Evolutionary conservation across 352 stramenopile genomes (phyloP).

Genomic region (Phytophthora litchii): DNA sequence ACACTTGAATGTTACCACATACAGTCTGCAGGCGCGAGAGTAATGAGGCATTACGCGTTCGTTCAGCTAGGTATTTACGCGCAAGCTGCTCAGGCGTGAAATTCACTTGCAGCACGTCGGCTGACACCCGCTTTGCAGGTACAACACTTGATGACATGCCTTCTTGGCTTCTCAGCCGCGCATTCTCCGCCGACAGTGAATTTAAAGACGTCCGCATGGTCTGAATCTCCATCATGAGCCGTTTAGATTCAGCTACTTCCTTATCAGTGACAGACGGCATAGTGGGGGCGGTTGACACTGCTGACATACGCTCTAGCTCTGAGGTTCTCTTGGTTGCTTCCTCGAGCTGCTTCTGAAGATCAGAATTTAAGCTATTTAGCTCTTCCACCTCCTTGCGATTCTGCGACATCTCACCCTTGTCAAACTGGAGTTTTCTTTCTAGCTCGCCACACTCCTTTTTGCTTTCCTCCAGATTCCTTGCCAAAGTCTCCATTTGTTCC

Average conservation of each 20-base stretch:
- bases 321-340: constrained; percentile 49
- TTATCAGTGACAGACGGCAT: constrained; percentile 36
- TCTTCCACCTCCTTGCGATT: constrained; percentile 64
- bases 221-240: constrained; percentile 60
- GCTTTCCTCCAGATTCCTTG: constrained; percentile 45
- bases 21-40: constrained; percentile 86
- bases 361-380: constrained; percentile 50
- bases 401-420: constrained; percentile 53
- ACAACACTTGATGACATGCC: constrained; percentile 36
- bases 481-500: constrained; percentile 49
- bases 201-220: constrained; percentile 56
- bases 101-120: constrained; percentile 70
- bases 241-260: constrained; percentile 35
- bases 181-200: constrained; percentile 65
- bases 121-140: constrained; percentile 64
- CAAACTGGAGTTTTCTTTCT: constrained; percentile 51
- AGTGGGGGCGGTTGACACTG: constrained; percentile 41
- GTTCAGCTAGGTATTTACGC: constrained; percentile 89
- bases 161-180: constrained; percentile 56
- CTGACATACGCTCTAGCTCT: constrained; percentile 49
- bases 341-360: constrained; percentile 60
- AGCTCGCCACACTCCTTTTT: constrained; percentile 43
- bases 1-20: constrained; percentile 94
- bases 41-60: constrained; percentile 77
- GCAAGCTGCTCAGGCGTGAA: constrained; percentile 75